phyloP scores from a whole-genome alignment of 371 early-diverging fungal species.

The Rhizopus microsporus region DNA sequence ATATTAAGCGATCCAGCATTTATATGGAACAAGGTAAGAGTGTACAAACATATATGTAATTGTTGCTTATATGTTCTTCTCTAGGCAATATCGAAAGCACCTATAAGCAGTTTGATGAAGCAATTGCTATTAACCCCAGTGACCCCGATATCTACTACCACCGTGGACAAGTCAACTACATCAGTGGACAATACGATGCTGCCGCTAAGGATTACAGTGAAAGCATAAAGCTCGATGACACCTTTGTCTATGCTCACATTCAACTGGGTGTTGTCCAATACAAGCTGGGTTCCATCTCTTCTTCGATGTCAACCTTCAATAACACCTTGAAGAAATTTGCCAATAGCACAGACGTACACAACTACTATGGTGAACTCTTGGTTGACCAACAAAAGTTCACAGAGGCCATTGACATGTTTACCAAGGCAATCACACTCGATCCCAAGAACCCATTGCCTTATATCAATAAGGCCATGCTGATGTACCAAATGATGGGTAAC shows the following conservation, averaged over 20 bases:
- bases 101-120: constrained; percentile 71
- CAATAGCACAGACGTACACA: constrained; percentile 85
- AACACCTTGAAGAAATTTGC: constrained; percentile 81
- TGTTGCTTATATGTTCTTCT: constrained; percentile 1
- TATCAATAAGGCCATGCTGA: constrained; percentile 94
- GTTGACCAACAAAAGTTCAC: constrained; percentile 83
- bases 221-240: constrained; percentile 77
- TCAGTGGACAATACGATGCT: constrained; percentile 74
- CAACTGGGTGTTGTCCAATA: constrained; percentile 95
- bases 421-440: constrained; percentile 74
- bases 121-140: constrained; percentile 62
- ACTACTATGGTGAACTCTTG: constrained; percentile 95
- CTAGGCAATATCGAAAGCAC: constrained; percentile 64
- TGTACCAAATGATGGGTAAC: constrained; percentile 82
- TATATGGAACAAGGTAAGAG: constrained; percentile 78
- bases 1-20: constrained; percentile 87
- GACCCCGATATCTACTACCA: constrained; percentile 86
- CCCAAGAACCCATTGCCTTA: constrained; percentile 85
- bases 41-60: background rate
- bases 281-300: constrained; percentile 77
- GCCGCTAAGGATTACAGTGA: constrained; percentile 87
- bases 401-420: constrained; percentile 76
- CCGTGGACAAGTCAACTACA: constrained; percentile 69
- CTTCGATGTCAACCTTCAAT: constrained; percentile 79
- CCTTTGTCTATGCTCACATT: constrained; percentile 90